Percentiles rank a stretch among this genome's conserved stretches.
Evolutionary conservation across 1,284 basidiomycete species (phyloP).

Genomic region (Coniferiporia sulphurascens): DNA sequence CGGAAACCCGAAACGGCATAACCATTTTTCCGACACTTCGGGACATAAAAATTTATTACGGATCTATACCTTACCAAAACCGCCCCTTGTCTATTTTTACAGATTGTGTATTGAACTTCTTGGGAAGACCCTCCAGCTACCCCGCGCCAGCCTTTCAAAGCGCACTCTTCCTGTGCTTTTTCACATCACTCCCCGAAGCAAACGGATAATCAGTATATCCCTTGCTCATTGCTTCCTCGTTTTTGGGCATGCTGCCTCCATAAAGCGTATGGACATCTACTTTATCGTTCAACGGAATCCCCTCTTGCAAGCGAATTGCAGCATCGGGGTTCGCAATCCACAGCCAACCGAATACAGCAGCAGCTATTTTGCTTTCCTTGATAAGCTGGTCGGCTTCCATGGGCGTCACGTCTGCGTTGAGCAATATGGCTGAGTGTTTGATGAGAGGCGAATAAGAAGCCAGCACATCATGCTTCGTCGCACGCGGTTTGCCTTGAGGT

Average conservation of each 20-base stretch:
- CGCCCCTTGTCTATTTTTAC: no score
- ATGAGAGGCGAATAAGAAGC: constrained; percentile 32
- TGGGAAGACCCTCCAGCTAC: no score
- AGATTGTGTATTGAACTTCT: no score
- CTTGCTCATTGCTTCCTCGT: constrained; percentile 4
- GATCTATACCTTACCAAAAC: no score
- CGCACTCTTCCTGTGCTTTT: no score
- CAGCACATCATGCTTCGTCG: constrained; percentile 26
- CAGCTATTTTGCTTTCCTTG: constrained; percentile 20
- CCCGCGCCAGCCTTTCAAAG: no score
- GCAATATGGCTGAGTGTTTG: constrained; percentile 24
- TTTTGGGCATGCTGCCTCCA: background rate
- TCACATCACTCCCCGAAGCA: background rate
- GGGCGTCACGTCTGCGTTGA: constrained; percentile 24
- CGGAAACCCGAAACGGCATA: no score
- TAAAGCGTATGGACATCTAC: constrained; percentile 20
- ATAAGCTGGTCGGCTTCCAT: constrained; percentile 24
- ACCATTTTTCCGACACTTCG: no score
- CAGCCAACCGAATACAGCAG: constrained; percentile 22
- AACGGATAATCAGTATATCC: constrained; percentile 27
- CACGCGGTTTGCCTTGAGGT: constrained; percentile 23
- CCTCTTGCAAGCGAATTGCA: constrained; percentile 22
- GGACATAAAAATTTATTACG: no score
- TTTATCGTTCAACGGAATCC: constrained; percentile 19
- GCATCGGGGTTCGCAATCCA: constrained; percentile 27